These are phyloP conservation scores for Botrytis fabae DNA, from an alignment of 2,329 filamentous ascomycete genomes.

Conservation along the genomic window DNA sequence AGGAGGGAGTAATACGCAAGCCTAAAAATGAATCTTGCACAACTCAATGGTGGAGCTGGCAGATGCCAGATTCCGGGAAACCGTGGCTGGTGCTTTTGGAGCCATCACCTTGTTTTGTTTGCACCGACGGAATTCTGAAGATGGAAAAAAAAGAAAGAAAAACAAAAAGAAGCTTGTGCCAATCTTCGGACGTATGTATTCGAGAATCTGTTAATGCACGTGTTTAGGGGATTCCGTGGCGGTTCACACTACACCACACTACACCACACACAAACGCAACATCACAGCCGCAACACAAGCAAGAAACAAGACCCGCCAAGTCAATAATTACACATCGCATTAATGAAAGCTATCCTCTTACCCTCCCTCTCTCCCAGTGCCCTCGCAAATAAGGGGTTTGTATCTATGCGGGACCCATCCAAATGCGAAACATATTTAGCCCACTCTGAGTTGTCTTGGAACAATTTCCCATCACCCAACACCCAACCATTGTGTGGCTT, in stretches of 20 bases:
- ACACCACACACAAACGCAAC: background rate
- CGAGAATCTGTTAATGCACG: conserved; percentile 9
- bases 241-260: background rate
- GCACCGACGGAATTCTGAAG: background rate
- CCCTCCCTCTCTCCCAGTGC: too few species aligned
- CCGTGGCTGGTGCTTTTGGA: conserved; percentile 17
- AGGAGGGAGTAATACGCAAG: too few species aligned
- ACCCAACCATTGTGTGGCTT: background rate
- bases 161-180: background rate
- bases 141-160: background rate
- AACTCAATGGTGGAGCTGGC: background rate
- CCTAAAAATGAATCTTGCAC: background rate
- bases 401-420: background rate
- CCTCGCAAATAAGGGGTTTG: background rate
- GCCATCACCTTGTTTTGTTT: too few species aligned
- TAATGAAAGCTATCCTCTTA: background rate
- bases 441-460: conserved; percentile 18
- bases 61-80: background rate
- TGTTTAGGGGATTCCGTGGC: conserved; percentile 14
- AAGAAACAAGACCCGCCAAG: background rate
- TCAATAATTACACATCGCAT: background rate
- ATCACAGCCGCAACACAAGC: background rate
- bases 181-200: background rate
- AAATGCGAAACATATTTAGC: background rate
- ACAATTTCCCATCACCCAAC: conserved; percentile 5